phyloP scores from a whole-genome alignment of 768 basidiomycete species.

The Neoboletus subvelutipes region DNA sequence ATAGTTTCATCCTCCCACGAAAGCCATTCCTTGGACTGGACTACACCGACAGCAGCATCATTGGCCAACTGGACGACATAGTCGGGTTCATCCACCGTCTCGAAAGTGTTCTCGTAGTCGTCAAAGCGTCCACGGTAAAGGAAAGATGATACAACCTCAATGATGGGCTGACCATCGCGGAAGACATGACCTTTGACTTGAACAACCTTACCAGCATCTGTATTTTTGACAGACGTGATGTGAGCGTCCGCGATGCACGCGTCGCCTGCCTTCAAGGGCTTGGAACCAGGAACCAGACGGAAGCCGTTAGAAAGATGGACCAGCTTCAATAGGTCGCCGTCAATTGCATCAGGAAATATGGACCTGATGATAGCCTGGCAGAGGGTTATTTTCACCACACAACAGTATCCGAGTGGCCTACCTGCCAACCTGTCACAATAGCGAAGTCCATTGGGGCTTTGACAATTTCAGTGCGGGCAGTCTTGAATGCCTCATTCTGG shows the following conservation, averaged over 20 bases:
- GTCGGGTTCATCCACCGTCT: conserved; percentile 85
- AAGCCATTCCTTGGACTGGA: conserved; percentile 98
- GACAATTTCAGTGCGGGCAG: conserved; percentile 59
- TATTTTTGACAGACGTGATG: conserved; percentile 87
- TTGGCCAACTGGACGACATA: conserved; percentile 74
- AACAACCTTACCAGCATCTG: conserved; percentile 90
- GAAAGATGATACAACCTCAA: conserved; percentile 94
- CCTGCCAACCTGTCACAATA: conserved; percentile 98
- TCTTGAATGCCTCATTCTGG: conserved; percentile 88
- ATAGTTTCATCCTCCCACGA: conserved; percentile 85
- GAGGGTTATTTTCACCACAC: conserved; percentile 7
- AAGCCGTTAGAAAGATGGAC: conserved; percentile 98
- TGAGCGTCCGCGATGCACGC: conserved; percentile 86
- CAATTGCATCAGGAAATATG: conserved; percentile 89
- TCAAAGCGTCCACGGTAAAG: conserved; percentile 92
- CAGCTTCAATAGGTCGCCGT: conserved; percentile 92
- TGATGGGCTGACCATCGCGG: conserved; percentile 75
- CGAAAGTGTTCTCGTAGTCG: conserved; percentile 96
- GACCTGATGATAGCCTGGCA: conserved; percentile 95
- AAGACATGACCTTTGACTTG: conserved; percentile 83
- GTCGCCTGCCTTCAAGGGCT: conserved; percentile 79
- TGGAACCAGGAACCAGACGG: conserved; percentile 77
- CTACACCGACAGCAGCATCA: conserved; percentile 83
- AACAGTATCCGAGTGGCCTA: conserved; percentile 37
- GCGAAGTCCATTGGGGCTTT: conserved; percentile 98